Evolutionary conservation across 768 basidiomycete species (phyloP), one percentile per base, ranked within the genome.

Genomic region (Leccinum truebloodii): DNA sequence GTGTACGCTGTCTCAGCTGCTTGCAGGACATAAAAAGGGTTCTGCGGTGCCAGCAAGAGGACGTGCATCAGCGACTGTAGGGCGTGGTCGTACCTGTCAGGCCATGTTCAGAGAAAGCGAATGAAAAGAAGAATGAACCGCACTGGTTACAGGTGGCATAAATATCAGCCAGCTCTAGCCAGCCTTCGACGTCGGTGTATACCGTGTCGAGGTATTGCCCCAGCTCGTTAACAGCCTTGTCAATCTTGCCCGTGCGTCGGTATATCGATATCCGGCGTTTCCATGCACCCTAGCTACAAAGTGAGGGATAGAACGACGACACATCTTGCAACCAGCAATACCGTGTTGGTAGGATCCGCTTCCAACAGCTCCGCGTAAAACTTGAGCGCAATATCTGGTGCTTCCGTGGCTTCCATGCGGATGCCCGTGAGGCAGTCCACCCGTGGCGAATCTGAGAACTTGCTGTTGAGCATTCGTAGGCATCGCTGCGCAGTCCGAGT

Each of bases 1-100:
- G 92, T 91, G 69, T 91, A 94, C 0, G 92, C 92, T 9, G 90
- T 94, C 74, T 97, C 94, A 0, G 93, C 94, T 53, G 86, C 88
- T 64, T 89, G 88, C n/a, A 95, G 81, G 59, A 86, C 82, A 41
- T 90, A 87, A 68, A 93, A 90, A 0, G 92, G 89, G 67, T 94
- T 95, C 64, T 95, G 92, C 0, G 94, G 92, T 2, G 87, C 83
- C 32, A 97, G 82, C 32, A 94, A 79, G 49, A 95, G 80, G 6
- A 85, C 88, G 74, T 97, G 94, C 12, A 90, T 87, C 4, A 95
- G 79, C 0, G 92, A 81, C 70, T 92, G 84, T 1, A 94, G 78
- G 0, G 94, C 84, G 49, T 77, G 78, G 1, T 83, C 80, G 69
- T 94, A 94, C 68, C 94, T 95, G 53, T 18, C 41, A 44, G 10